These are phyloP conservation scores for Xylariaceae sp. DNA, from an alignment of 2,329 filamentous ascomycete genomes.

Conservation along the genomic window DNA sequence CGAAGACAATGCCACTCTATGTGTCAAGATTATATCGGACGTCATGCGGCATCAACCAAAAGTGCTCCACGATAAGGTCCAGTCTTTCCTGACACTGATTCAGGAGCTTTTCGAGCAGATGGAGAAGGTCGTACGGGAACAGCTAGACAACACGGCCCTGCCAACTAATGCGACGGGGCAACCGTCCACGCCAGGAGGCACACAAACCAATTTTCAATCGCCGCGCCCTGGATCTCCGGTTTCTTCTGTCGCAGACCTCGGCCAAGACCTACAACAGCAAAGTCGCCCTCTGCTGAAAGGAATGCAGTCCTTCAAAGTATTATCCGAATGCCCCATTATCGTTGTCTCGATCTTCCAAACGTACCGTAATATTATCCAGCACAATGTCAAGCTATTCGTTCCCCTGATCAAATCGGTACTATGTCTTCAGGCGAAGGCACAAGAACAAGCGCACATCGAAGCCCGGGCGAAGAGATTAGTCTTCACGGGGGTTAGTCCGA, in stretches of 20 bases:
- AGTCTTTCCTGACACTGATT: conserved; percentile 84
- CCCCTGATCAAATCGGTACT: conserved; percentile 90
- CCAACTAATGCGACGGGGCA: conserved; percentile 49
- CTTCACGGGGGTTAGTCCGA: conserved; percentile 87
- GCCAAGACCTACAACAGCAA: conserved; percentile 73
- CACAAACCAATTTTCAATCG: conserved; percentile 72
- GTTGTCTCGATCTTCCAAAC: conserved; percentile 98
- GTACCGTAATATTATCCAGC: conserved; percentile 70
- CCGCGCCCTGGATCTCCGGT: conserved; percentile 87
- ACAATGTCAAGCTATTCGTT: conserved; percentile 88
- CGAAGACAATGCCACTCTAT: conserved; percentile 97
- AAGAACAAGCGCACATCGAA: conserved; percentile 85
- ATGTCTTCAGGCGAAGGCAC: conserved; percentile 81
- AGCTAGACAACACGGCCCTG: conserved; percentile 72
- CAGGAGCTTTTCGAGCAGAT: conserved; percentile 94
- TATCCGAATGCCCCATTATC: conserved; percentile 96
- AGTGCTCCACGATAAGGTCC: conserved; percentile 70
- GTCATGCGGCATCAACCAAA: conserved; percentile 90
- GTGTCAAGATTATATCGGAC: conserved; percentile 97
- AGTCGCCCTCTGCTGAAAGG: conserved; percentile 78
- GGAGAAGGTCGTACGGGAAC: conserved; percentile 90
- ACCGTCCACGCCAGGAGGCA: conserved; percentile 61
- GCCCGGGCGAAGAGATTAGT: conserved; percentile 73
- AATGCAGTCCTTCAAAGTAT: conserved; percentile 98
- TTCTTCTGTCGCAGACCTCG: conserved; percentile 73